A percentile compares a stretch with the other conserved stretches of the same genome.
These are phyloP conservation scores for Phyllosticta citriasiana DNA, from an alignment of 2,329 filamentous ascomycete species.

Conservation along the genomic window DNA sequence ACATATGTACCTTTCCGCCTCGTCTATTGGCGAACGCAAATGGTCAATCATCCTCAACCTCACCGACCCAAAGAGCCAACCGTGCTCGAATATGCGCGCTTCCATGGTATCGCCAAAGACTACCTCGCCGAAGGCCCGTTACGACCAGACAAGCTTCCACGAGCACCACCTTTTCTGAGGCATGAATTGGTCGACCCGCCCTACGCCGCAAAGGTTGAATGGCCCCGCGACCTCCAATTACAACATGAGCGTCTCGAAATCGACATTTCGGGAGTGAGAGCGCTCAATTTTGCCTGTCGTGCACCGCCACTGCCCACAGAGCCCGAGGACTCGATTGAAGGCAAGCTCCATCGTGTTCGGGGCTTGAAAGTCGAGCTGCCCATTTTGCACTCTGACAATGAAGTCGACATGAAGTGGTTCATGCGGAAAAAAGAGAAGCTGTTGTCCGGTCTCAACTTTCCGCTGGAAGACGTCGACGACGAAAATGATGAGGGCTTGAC, in stretches of 20 bases:
- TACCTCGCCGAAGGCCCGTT: conserved; percentile 23
- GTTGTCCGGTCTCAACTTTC: conserved; percentile 22
- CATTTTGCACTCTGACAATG: conserved; percentile 35
- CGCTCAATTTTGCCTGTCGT: conserved; percentile 18
- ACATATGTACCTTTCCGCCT: neutral
- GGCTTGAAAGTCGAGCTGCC: conserved; percentile 37
- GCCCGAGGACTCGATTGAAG: neutral
- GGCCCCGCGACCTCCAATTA: conserved; percentile 12
- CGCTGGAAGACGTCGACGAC: conserved; percentile 25
- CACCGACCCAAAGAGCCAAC: conserved; percentile 21
- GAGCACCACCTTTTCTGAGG: conserved; percentile 10
- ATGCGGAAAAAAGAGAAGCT: conserved; percentile 17
- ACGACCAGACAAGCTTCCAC: neutral
- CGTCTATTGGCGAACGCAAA: neutral
- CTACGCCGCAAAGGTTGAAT: conserved; percentile 8
- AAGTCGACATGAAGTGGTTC: conserved; percentile 35
- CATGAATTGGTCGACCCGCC: conserved; percentile 17
- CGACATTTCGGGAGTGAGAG: conserved; percentile 19
- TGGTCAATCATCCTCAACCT: neutral
- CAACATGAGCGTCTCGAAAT: conserved; percentile 21
- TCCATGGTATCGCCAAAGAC: conserved; percentile 32
- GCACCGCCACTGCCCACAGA: conserved; percentile 5
- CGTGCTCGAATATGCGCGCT: conserved; percentile 39
- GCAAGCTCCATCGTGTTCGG: conserved; percentile 12
- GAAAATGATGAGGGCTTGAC: conserved; percentile 35